Evolutionary conservation across 208 protist species (phyloP).

Genomic region (Angomonas ambiguus): DNA sequence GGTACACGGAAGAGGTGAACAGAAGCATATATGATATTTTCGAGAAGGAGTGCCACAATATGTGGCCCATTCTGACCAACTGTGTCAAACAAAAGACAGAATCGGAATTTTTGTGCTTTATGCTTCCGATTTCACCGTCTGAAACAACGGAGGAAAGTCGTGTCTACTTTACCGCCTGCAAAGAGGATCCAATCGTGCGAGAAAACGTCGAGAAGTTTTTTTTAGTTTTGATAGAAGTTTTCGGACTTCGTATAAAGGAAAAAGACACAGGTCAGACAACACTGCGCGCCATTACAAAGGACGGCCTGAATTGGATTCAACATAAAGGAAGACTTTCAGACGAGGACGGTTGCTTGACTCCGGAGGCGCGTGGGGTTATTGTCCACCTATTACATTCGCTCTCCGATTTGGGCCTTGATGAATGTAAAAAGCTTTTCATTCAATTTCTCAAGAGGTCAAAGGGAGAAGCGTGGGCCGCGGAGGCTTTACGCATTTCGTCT

Average conservation of each 20-base stretch:
- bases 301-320: constrained; percentile 74
- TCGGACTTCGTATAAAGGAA: constrained; percentile 51
- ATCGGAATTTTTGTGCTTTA: no score
- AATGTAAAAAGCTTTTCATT: constrained; percentile 34
- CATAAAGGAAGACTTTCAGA: constrained; percentile 29
- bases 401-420: constrained; percentile 24
- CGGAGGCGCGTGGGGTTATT: constrained; percentile 31
- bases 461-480: constrained; percentile 20
- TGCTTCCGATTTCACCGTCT: no score
- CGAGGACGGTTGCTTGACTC: constrained; percentile 26
- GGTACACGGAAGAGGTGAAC: background rate
- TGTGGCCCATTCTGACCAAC: constrained; percentile 54
- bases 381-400: constrained; percentile 49
- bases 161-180: constrained; percentile 23
- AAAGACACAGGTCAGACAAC: background rate
- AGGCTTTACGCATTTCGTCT: constrained; percentile 11
- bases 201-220: constrained; percentile 51
- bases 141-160: constrained; percentile 3
- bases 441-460: constrained; percentile 46
- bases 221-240: constrained; percentile 65
- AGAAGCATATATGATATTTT: constrained; percentile 37
- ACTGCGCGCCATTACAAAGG: constrained; percentile 18
- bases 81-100: constrained; percentile 17
- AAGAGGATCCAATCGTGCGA: constrained; percentile 17
- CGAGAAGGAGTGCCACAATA: constrained; percentile 58